Evolutionary conservation across 306 rosid genomes (phyloP).

Genomic region (Lablab purpureus): DNA sequence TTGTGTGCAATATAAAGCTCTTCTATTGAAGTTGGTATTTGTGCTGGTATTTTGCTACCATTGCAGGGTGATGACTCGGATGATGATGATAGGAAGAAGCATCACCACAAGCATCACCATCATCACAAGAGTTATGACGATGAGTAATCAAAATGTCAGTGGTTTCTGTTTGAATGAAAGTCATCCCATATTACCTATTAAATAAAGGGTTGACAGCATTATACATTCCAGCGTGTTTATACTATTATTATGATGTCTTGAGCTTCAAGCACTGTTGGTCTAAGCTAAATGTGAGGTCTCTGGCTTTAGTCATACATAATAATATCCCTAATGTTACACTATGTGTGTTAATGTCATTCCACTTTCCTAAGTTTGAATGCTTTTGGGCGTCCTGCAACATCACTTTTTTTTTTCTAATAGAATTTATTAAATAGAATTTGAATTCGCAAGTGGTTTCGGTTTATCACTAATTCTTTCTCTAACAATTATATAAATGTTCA

Average conservation of each 20-base stretch:
- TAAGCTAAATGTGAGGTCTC: constrained; percentile 35
- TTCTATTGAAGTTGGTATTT: not conserved
- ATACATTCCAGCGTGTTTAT: constrained; percentile 38
- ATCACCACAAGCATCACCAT: constrained; percentile 61
- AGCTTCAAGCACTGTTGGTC: constrained; percentile 39
- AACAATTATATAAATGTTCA: not conserved
- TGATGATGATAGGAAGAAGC: constrained; percentile 66
- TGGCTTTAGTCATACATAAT: constrained; percentile 26
- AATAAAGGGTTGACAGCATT: constrained; percentile 61
- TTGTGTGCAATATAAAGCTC: not conserved
- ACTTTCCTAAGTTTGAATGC: not conserved
- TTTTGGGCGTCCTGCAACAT: not conserved
- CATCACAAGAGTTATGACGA: constrained; percentile 67
- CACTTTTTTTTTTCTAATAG: not conserved
- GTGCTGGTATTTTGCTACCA: constrained; percentile 8
- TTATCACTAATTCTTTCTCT: not conserved
- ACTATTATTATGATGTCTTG: constrained; percentile 42
- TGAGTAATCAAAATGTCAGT: constrained; percentile 56
- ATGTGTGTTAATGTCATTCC: not conserved
- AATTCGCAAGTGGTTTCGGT: no score
- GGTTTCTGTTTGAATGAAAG: constrained; percentile 36
- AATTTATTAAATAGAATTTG: no score
- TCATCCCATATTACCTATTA: constrained; percentile 61
- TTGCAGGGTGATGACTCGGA: constrained; percentile 66
- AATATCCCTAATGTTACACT: not conserved